Evolutionary conservation across 176 grass and related monocot genomes (phyloP).

Genomic region (Carex pumila): DNA sequence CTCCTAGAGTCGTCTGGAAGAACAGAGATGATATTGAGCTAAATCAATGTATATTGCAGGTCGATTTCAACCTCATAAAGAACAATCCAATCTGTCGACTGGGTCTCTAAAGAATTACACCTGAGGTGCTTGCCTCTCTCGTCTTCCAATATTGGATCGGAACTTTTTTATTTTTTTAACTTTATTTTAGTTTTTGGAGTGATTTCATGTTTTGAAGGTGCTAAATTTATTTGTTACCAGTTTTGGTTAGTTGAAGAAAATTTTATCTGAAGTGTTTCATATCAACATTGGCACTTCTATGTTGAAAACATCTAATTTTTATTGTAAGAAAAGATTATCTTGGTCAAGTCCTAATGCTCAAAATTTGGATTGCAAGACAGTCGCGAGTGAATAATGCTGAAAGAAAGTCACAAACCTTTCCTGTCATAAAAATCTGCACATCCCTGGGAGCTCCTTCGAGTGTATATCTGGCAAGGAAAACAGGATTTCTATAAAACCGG

Average conservation of each 20-base stretch:
- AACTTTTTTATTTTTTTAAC: constrained; percentile 1
- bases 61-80: constrained; percentile 85
- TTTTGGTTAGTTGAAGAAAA: neutral
- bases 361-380: too few relatives aligned
- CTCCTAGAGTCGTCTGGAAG: neutral
- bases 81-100: constrained; percentile 53
- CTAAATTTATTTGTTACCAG: neutral
- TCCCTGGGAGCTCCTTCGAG: constrained; percentile 64
- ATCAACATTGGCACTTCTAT: neutral
- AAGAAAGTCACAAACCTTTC: constrained; percentile 55
- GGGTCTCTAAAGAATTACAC: constrained; percentile 33
- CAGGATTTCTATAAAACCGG: neutral
- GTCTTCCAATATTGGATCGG: neutral
- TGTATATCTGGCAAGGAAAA: constrained; percentile 70
- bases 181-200: neutral
- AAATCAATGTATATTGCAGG: constrained; percentile 33
- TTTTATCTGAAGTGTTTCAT: neutral
- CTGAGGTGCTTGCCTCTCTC: neutral
- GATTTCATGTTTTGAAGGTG: neutral
- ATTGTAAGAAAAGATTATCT: too few relatives aligned
- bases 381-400: neutral
- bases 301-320: too few relatives aligned
- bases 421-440: constrained; percentile 97
- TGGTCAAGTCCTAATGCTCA: too few relatives aligned
- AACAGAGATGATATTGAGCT: neutral